These are phyloP conservation scores for Agarophyton chilense DNA, from an alignment of 23 red algal genomes.

Conservation along the genomic window DNA sequence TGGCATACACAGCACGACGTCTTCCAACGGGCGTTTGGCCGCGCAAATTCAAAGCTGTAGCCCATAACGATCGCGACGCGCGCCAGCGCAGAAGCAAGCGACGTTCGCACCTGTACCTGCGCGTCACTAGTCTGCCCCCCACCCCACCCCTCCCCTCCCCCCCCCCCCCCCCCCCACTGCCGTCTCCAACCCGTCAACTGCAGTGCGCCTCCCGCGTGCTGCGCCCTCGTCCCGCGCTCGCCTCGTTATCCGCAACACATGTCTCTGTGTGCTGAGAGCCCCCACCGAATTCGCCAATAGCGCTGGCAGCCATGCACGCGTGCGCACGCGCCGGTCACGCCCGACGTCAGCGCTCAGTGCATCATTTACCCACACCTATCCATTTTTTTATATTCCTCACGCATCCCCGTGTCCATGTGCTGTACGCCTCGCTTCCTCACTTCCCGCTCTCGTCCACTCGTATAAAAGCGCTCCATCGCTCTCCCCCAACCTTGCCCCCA, in stretches of 20 bases:
- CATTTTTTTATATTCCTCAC: neutral
- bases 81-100: too few relatives aligned
- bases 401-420: neutral
- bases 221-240: neutral
- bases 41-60: too few relatives aligned
- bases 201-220: neutral
- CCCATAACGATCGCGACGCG: too few relatives aligned
- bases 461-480: constrained; percentile 15
- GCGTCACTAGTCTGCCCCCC: neutral
- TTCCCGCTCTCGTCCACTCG: neutral
- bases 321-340: neutral
- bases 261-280: neutral
- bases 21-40: too few relatives aligned
- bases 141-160: neutral
- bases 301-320: neutral
- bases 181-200: too few relatives aligned
- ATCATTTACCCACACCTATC: neutral
- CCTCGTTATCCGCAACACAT: constrained; percentile 16
- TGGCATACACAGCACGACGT: too few relatives aligned
- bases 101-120: too few relatives aligned
- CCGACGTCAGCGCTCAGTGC: constrained; percentile 2
- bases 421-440: too few relatives aligned
- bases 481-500: neutral
- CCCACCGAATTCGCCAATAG: neutral
- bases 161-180: too few relatives aligned